phyloP scores from a whole-genome alignment of 2,329 filamentous ascomycete genomes.

The Chaetomiaceae sp. region DNA sequence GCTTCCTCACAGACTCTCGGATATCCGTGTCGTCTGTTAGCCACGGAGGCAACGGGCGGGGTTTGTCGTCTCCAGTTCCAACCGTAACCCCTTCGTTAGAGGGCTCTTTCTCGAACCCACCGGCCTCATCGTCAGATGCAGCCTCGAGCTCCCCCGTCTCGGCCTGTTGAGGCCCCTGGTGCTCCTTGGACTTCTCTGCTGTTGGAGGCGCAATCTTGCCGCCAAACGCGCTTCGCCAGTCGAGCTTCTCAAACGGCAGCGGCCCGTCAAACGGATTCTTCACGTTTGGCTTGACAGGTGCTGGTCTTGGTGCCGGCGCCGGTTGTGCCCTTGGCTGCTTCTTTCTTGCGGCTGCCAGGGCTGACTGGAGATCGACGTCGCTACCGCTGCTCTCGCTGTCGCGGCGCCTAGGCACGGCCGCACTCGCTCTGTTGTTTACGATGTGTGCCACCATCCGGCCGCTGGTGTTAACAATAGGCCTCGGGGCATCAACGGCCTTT shows the following conservation, averaged over 20 bases:
- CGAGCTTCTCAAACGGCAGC: constrained; percentile 84
- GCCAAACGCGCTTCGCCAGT: constrained; percentile 60
- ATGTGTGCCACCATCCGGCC: constrained; percentile 65
- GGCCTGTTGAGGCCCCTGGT: constrained; percentile 13
- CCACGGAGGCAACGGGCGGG: constrained; percentile 71
- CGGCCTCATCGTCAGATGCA: constrained; percentile 48
- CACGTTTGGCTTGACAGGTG: constrained; percentile 44
- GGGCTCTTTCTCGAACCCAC: constrained; percentile 58
- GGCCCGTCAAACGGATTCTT: constrained; percentile 70
- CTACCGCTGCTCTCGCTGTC: constrained; percentile 61
- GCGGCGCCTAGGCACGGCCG: constrained; percentile 47
- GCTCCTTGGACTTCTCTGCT: constrained; percentile 31
- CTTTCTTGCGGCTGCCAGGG: constrained; percentile 66
- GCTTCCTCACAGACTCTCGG: constrained; percentile 55
- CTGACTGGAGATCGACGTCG: constrained; percentile 74
- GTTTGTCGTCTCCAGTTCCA: constrained; percentile 37
- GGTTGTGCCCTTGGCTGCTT: constrained; percentile 43
- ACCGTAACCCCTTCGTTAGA: constrained; percentile 24
- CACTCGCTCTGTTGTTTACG: constrained; percentile 68
- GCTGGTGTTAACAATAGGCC: constrained; percentile 46
- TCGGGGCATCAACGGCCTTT: constrained; percentile 45
- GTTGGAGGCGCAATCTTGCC: constrained; percentile 17
- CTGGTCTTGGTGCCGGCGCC: constrained; percentile 29
- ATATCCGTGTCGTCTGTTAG: constrained; percentile 62
- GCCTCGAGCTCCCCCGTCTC: constrained; percentile 27